Evolutionary conservation across 305 asterid species (phyloP).

Genomic region (Fraxinus platypoda): DNA sequence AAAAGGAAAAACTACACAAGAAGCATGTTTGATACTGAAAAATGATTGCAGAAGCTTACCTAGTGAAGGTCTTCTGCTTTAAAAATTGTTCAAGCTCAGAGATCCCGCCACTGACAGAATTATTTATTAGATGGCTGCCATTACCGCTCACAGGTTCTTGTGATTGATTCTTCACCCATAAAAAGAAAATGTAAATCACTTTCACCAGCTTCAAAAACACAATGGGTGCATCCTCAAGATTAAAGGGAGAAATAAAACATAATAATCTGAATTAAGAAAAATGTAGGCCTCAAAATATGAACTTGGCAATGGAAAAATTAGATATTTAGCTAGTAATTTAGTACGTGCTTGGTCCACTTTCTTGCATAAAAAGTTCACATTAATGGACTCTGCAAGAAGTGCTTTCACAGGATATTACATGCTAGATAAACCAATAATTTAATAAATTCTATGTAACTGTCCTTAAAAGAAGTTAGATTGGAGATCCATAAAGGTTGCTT

Average conservation of each 20-base stretch:
- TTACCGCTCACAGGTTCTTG: constrained; percentile 35
- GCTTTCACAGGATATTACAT: neutral
- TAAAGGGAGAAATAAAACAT: constrained; percentile 3
- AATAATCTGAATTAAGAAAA: neutral
- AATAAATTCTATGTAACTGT: neutral
- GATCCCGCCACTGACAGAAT: constrained; percentile 35
- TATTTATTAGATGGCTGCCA: constrained; percentile 30
- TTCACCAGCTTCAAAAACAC: neutral
- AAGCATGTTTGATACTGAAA: neutral
- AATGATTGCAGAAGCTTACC: constrained; percentile 33
- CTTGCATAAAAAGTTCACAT: neutral
- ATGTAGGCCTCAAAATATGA: neutral
- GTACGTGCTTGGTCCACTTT: neutral
- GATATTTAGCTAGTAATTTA: neutral
- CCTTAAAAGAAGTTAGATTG: neutral
- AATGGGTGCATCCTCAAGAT: neutral
- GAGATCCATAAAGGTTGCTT: neutral
- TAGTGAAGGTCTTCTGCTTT: constrained; percentile 69
- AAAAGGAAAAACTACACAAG: neutral
- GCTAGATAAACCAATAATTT: neutral
- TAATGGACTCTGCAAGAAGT: neutral
- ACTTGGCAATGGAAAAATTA: neutral
- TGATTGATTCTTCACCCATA: constrained; percentile 37
- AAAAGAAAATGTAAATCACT: constrained; percentile 13
- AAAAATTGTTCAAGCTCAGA: constrained; percentile 72